phyloP scores from a whole-genome alignment of 176 grass and related monocot species.

The Ananas comosus region DNA sequence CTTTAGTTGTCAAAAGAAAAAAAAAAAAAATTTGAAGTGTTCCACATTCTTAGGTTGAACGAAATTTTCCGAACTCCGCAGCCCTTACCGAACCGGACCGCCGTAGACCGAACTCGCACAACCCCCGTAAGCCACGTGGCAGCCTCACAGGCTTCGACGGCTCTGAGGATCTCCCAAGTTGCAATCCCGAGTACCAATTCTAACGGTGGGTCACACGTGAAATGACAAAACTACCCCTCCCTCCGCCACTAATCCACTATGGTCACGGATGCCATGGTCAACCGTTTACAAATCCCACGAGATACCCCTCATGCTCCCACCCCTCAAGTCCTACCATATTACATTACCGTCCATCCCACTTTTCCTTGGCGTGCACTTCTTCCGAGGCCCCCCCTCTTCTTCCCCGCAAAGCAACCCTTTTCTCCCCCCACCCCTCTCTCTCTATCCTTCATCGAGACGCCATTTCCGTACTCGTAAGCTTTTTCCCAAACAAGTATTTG shows the following conservation, averaged over 20 bases:
- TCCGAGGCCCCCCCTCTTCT: neutral
- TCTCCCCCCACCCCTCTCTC: conserved; percentile 9
- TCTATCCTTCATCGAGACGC: neutral
- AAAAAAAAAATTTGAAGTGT: too few relatives aligned
- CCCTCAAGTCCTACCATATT: too few relatives aligned
- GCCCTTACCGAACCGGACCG: too few relatives aligned
- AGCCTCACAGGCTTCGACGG: too few relatives aligned
- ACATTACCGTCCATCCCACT: neutral
- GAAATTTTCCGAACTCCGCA: too few relatives aligned
- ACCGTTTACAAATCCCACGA: neutral
- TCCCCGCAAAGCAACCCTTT: conserved; percentile 23
- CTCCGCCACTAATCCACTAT: neutral
- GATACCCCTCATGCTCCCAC: neutral
- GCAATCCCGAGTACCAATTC: too few relatives aligned
- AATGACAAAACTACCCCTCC: neutral
- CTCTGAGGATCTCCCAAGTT: too few relatives aligned
- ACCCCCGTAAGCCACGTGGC: too few relatives aligned
- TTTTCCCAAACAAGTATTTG: neutral
- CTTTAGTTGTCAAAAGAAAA: too few relatives aligned
- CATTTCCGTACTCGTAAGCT: neutral
- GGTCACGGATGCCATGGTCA: neutral
- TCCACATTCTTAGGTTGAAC: too few relatives aligned
- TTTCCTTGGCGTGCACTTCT: neutral
- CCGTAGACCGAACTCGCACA: too few relatives aligned
- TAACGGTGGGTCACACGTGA: neutral